Evolutionary conservation across 768 basidiomycete genomes (phyloP).

Genomic region (Serpula lacrymans): DNA sequence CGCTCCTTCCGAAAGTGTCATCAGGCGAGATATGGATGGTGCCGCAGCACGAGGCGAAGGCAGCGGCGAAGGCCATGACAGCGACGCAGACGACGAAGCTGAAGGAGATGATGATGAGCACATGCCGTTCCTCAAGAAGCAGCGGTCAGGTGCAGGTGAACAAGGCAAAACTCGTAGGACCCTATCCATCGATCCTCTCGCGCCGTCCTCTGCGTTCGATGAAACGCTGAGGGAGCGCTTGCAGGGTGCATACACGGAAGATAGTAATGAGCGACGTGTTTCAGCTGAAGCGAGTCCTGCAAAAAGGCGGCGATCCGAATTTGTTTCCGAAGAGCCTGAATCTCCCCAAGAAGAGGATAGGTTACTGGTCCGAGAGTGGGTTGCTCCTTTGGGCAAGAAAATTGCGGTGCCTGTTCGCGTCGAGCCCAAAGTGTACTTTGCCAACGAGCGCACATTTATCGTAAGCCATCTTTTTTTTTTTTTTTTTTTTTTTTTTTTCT

Average conservation of each 20-base stretch:
- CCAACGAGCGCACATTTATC: slow-evolving; percentile 90
- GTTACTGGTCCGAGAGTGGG: slow-evolving; percentile 63
- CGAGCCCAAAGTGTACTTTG: slow-evolving; percentile 98
- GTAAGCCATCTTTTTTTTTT: slow-evolving; percentile 45
- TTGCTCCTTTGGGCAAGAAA: slow-evolving; percentile 80
- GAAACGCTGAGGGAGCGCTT: slow-evolving; percentile 75
- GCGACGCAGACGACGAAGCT: slow-evolving; percentile 26
- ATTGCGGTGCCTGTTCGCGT: slow-evolving; percentile 94
- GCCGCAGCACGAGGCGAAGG: slow-evolving; percentile 20
- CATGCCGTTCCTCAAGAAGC: slow-evolving; percentile 35
- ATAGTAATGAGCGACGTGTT: slow-evolving; percentile 19
- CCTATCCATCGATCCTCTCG: slow-evolving; percentile 82
- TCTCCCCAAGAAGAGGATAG: slow-evolving; percentile 50
- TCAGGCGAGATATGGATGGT: slow-evolving; percentile 19
- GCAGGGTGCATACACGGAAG: slow-evolving; percentile 27
- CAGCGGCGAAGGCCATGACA: slow-evolving; percentile 16
- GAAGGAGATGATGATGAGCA: slow-evolving; percentile 28
- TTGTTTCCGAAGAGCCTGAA: slow-evolving; percentile 26
- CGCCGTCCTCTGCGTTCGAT: slow-evolving; percentile 79
- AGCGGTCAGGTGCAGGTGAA: slow-evolving; percentile 17
- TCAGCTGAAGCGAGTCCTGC: slow-evolving; percentile 3
- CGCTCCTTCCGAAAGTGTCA: background rate
- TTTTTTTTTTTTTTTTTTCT: slow-evolving; percentile 4
- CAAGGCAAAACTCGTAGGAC: slow-evolving; percentile 21
- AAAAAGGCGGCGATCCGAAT: slow-evolving; percentile 9